Base-by-base conservation (phyloP, 2,329 filamentous ascomycete species). In the Neurospora crassa region DNA sequence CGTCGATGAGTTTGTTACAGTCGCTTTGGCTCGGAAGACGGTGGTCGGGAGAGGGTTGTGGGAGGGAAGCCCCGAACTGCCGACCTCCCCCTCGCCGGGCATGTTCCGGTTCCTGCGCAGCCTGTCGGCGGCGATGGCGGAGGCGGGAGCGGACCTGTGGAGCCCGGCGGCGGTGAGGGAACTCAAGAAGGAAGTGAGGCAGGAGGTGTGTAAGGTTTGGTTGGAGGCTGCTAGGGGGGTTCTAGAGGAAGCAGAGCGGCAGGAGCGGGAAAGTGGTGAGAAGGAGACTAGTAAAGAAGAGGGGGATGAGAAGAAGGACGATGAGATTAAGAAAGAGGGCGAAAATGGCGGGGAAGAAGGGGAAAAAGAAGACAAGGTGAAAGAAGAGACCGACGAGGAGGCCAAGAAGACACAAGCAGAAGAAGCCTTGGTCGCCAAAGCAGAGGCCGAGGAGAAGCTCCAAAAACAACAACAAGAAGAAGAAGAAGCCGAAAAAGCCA, bases 61-160 rank as follows among this genome's bases (percentile, higher is more conserved):
- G 94, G 93, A 42, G 14, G 92, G 92, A 0, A 84, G 88, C 45
- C 92, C 92, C 0, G 84, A 88, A 37, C 79, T 97, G 59, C 95
- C 95, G 0, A 85, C 89, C 6, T 92, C 96, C 76, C 93, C 93
- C 0, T 95, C 93, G 0, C 90, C 92, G 0, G 85, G 86, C 24
- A 83, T 89, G 0, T 97, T 97, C 78, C 87, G 86, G 72, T 90
- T 96, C 70, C 77, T 97, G 68, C 88, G 89, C 34, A 84, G 84
- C 67, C 78, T 97, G 40, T 87, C 88, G 5, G 81, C 83, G 67
- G 83, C 85, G 5, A 96, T 97, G 93, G 86, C 86, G 3, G 83
- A 85, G 14, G 83, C 87, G 3, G 94, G 94, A 0, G 83, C 87
- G 67, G 95, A 97, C 78, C 80, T 97, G 2, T 98, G 94, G 94